Percentiles rank a stretch among this genome's conserved stretches.
Conservation (phyloP, 1,139 yeast genomes). For the Kazachstania sp. region DNA sequence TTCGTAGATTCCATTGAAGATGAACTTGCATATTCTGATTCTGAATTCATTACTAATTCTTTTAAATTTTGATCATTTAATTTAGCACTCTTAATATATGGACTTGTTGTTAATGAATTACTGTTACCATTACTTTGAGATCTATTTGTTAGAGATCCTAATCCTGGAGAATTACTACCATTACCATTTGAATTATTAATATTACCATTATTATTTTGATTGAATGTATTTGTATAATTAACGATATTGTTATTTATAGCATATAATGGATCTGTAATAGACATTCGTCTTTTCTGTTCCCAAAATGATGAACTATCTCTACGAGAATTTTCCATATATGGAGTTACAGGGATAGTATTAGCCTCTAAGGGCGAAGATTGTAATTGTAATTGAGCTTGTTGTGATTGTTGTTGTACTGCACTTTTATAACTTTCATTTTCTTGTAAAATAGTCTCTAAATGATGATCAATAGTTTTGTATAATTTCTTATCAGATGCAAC, state of each 20-base stretch:
- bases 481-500: constrained; percentile 83
- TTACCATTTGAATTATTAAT: not conserved
- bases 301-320: constrained; percentile 26
- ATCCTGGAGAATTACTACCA: constrained; percentile 1
- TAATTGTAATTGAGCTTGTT: constrained; percentile 14
- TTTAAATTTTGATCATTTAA: constrained; percentile 31
- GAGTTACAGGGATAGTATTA: constrained; percentile 14
- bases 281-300: constrained; percentile 33
- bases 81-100: constrained; percentile 19
- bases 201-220: not conserved
- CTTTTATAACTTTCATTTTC: constrained; percentile 35
- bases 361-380: constrained; percentile 10
- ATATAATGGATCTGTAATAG: constrained; percentile 22
- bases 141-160: not conserved
- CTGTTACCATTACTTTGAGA: not conserved
- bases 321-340: constrained; percentile 8
- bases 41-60: constrained; percentile 26
- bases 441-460: constrained; percentile 56
- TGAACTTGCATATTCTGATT: constrained; percentile 25
- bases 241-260: constrained; percentile 5
- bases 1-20: constrained; percentile 22
- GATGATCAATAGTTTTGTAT: constrained; percentile 79
- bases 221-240: constrained; percentile 8
- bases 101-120: not conserved
- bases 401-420: constrained; percentile 22